Conservation (phyloP, 2,329 filamentous ascomycete species). For the Juglanconis oblonga region DNA sequence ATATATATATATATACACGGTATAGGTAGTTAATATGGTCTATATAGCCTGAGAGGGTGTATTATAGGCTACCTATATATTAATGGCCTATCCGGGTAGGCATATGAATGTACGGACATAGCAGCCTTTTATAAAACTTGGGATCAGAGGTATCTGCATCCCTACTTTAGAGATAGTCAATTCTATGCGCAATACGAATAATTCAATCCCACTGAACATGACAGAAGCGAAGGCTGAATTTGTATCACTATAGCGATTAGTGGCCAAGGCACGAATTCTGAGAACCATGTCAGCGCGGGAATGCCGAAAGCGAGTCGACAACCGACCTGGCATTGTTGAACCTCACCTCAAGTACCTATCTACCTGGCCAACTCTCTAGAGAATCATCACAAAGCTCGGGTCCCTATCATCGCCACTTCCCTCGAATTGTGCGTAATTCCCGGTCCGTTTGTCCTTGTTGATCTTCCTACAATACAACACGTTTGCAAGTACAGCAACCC, state of each 20-base stretch:
- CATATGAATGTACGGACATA: too few species aligned
- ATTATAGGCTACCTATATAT: too few species aligned
- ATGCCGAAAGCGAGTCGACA: not conserved
- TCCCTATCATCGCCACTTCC: slow-evolving; percentile 63
- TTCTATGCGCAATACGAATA: not conserved
- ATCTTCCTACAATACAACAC: slow-evolving; percentile 62
- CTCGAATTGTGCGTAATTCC: slow-evolving; percentile 56
- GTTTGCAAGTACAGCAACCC: slow-evolving; percentile 59
- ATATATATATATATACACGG: too few species aligned
- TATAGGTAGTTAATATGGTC: too few species aligned
- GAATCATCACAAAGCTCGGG: slow-evolving; percentile 58
- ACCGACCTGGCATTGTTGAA: not conserved
- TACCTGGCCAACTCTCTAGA: slow-evolving; percentile 34
- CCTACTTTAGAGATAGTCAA: not conserved
- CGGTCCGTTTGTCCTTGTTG: slow-evolving; percentile 58
- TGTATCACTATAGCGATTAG: not conserved
- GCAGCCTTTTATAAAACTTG: too few species aligned
- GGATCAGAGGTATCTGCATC: too few species aligned
- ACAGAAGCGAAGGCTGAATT: not conserved
- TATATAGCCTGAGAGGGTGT: too few species aligned
- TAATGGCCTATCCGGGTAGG: too few species aligned
- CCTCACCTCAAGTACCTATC: not conserved
- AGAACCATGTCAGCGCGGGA: not conserved
- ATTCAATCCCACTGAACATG: not conserved
- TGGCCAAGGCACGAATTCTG: not conserved